Base-by-base conservation (phyloP, 345 rosid species). In the Populus tremula region DNA sequence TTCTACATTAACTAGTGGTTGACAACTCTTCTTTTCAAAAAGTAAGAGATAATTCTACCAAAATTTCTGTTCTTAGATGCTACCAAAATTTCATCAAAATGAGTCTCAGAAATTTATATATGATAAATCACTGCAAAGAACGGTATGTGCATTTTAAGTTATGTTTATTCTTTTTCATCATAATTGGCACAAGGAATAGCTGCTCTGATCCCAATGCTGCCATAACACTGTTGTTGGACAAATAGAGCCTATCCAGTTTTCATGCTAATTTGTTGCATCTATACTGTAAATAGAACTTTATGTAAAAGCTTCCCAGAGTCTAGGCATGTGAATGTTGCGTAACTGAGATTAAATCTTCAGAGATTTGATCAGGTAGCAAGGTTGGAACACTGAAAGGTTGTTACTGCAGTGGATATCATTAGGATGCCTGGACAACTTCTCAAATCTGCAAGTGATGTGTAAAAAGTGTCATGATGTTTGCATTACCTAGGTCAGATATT, bases 331-430 rank as follows among this genome's bases (percentile, higher is more conserved):
- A 12, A 68, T 25, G 14, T 27, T 2, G 14, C 29, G 2, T 29
- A 70, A 70, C 54, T 70, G 62, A 47, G 61, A 54, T 70, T 13
- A 11, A 21, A 70, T 70, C 62, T 49, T 35, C 56, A 17, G 61
- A 47, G 61, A 29, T 27, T 18, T 69, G 27, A 50, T 69, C 20
- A 49, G 73, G 21, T 29, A 29, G 73, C 73, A 70, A 41, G 18
- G 25, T 56, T n/a, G 38, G 27, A 31, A 20, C 59, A 5, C 74
- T 21, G 38, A 71, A 71, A 56, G 63, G 25, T 31, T 53, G 41
- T 29, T 53, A 69, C 63, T 6, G 29, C 25, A 50, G 41, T 18
- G 20, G 56, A 41, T 50, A 43, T 66, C 43, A 66, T 66, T 71
- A 18, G 25, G 63, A 53, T 53, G 23, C 27, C 29, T 50, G 12